Evolutionary conservation across 2,329 filamentous ascomycete genomes (phyloP), one percentile per base, ranked within the genome.

Genomic region (Lasiodiplodia sp.): DNA sequence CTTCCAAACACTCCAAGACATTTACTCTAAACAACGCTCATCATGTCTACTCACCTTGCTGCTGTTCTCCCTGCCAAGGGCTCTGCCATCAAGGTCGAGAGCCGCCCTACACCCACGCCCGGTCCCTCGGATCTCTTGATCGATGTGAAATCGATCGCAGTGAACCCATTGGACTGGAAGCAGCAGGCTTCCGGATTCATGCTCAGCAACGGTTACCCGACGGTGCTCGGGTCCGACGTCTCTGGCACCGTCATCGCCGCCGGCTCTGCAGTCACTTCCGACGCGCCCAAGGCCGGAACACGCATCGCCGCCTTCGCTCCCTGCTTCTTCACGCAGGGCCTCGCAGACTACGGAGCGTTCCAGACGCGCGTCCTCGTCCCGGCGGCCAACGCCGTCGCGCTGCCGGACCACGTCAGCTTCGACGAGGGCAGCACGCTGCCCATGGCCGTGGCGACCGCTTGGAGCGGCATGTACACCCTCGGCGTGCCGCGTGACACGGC

Each of bases 381-480:
- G 1, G 47, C 62, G 4, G 65, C 68, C 12, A 47, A 69, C 52
- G 75, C 73, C 2, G 69, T 74, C 1, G 62, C 70, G 8, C 70
- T 82, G 2, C 79, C 79, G 2, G 71, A 76, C 7, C 63, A 28
- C 18, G 69, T 71, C 12, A 1, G 31, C 10, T 23, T 57, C 44
- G 81, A 78, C 69, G 86, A 86, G 1, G 85, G 83, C 6, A 87
- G 87, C 0, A 75, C 89, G 2, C 84, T 87, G 0, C 85, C 86
- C 60, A 90, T 88, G 56, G 77, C 78, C 34, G 84, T 90, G 37
- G 90, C 87, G 74, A 87, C 90, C 73, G 79, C 86, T 5, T 74
- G 86, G 2, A 82, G 80, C 1, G 76, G 76, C 1, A 87, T 90
- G 69, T 78, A 90, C 14, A 80, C 76, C 0, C 75, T 91, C 23